A percentile compares a stretch with the other conserved stretches of the same genome.
These are phyloP conservation scores for Quercus agrifolia DNA, from an alignment of 306 rosid genomes.

Conservation along the genomic window DNA sequence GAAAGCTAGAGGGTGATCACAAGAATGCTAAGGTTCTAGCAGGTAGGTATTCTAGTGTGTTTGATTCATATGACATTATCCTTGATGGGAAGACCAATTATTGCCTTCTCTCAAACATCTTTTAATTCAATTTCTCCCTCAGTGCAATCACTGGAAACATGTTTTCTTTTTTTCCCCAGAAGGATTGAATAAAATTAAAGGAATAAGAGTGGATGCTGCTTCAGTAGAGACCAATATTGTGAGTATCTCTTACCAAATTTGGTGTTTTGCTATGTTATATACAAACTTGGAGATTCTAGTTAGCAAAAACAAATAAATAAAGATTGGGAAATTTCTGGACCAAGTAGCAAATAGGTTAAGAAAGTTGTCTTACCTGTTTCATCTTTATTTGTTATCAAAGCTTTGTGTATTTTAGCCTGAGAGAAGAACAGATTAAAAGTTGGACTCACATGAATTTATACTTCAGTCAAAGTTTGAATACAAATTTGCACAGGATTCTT, in stretches of 20 bases:
- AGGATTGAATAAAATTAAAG: conserved; percentile 57
- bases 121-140: neutral
- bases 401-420: no score
- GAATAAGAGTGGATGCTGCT: conserved; percentile 45
- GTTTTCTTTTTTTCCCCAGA: conserved; percentile 24
- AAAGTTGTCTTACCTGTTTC: no score
- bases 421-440: no score
- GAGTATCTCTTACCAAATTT: conserved; percentile 31
- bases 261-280: neutral
- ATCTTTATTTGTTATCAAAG: no score
- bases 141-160: neutral
- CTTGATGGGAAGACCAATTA: neutral
- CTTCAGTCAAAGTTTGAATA: no score
- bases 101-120: neutral
- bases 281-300: neutral
- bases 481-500: no score
- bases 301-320: neutral
- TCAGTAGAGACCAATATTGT: conserved; percentile 81
- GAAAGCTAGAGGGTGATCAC: conserved; percentile 75
- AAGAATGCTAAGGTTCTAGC: conserved; percentile 68
- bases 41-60: conserved; percentile 34
- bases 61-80: conserved; percentile 5
- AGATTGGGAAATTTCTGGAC: no score
- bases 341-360: no score
- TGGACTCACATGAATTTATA: no score